Percentiles rank a stretch among this genome's conserved stretches.
Conservation (phyloP, 2,329 filamentous ascomycete species). For the Aspergillaceae sp. region DNA sequence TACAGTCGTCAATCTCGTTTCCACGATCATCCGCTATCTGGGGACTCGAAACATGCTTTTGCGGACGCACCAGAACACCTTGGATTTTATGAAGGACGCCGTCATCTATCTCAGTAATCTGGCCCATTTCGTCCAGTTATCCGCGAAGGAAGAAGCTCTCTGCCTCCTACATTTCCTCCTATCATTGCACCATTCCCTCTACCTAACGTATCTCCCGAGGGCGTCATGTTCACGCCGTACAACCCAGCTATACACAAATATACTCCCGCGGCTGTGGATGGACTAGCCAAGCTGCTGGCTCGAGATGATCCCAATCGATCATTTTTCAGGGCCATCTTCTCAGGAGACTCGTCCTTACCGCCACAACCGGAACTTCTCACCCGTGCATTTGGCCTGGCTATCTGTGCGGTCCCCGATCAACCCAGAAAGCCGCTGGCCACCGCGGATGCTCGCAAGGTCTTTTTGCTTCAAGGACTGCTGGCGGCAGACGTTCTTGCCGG, state of each 20-base stretch:
- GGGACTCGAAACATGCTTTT: slow-evolving; percentile 84
- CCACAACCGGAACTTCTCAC: slow-evolving; percentile 74
- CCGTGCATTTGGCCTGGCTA: slow-evolving; percentile 74
- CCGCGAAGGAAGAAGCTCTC: slow-evolving; percentile 76
- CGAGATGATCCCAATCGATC: slow-evolving; percentile 87
- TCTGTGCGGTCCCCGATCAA: slow-evolving; percentile 72
- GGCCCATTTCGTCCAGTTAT: slow-evolving; percentile 68
- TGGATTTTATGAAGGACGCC: slow-evolving; percentile 96
- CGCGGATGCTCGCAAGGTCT: slow-evolving; percentile 75
- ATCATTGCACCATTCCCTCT: slow-evolving; percentile 70
- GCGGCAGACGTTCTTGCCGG: slow-evolving; percentile 81
- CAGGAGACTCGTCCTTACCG: slow-evolving; percentile 56
- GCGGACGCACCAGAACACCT: slow-evolving; percentile 69
- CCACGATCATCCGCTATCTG: slow-evolving; percentile 72
- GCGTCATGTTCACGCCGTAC: slow-evolving; percentile 70
- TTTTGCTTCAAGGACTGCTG: slow-evolving; percentile 84
- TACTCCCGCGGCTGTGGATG: slow-evolving; percentile 80
- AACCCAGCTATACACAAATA: slow-evolving; percentile 77
- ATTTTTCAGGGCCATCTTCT: slow-evolving; percentile 74
- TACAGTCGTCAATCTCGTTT: slow-evolving; percentile 71
- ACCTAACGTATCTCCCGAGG: slow-evolving; percentile 49
- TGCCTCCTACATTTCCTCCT: slow-evolving; percentile 82
- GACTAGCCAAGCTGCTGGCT: slow-evolving; percentile 81
- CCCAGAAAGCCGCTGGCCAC: slow-evolving; percentile 55
- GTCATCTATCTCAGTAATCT: slow-evolving; percentile 86